Evolutionary conservation across 169 alveolate species (phyloP).

Genomic region (Eimeria zaria): DNA sequence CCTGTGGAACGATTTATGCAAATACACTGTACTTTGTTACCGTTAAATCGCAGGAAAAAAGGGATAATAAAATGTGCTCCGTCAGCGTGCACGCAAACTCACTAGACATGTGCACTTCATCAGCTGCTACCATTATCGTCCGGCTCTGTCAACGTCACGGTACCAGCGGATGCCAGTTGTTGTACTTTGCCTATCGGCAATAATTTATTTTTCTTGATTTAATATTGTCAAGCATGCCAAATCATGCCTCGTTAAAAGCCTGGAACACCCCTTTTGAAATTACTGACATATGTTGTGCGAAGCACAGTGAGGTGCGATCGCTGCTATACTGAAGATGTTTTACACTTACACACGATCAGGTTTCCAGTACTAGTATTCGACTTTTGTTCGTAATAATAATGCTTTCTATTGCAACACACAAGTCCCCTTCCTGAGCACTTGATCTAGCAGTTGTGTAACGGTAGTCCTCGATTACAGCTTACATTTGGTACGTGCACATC

Average conservation of each 20-base stretch:
- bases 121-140: neutral
- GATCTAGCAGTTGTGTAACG: neutral
- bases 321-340: neutral
- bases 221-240: neutral
- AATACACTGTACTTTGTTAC: neutral
- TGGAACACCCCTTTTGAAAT: neutral
- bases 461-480: neutral
- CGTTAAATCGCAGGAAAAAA: neutral
- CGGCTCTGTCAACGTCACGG: neutral
- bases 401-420: neutral
- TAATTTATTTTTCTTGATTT: neutral
- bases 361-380: too few species aligned
- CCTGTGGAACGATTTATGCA: neutral
- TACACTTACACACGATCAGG: too few species aligned
- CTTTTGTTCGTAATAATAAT: too few species aligned
- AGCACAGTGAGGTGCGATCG: slow-evolving; percentile 4
- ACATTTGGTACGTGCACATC: too few species aligned
- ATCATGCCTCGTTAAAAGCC: neutral
- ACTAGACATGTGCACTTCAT: neutral
- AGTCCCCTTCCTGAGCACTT: neutral
- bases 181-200: neutral
- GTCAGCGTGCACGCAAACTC: neutral
- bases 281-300: neutral
- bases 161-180: neutral
- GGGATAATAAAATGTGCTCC: neutral